Percentiles rank a stretch among this genome's conserved stretches.
These are phyloP conservation scores for Psilocybe sp. DNA, from an alignment of 768 basidiomycete genomes.

Conservation along the genomic window DNA sequence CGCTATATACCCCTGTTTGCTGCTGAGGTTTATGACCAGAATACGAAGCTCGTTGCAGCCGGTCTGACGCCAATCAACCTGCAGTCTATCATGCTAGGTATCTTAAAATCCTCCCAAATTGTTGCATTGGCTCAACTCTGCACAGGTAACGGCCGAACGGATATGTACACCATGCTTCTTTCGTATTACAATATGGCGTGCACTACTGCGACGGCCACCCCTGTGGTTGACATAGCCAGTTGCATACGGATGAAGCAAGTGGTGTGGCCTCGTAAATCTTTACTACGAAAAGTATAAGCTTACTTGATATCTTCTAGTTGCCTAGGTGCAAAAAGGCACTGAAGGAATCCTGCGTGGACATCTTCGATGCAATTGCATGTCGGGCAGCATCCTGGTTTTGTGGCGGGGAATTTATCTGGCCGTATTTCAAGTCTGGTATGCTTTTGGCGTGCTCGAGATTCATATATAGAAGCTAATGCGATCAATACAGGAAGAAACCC, in stretches of 20 bases:
- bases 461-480: background rate
- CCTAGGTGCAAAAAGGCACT: slow-evolving; percentile 64
- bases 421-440: slow-evolving; percentile 5
- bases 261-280: slow-evolving; percentile 30
- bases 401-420: slow-evolving; percentile 27
- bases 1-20: slow-evolving; percentile 76
- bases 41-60: slow-evolving; percentile 45
- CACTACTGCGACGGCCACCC: slow-evolving; percentile 44
- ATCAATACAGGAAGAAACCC: slow-evolving; percentile 41
- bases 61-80: slow-evolving; percentile 64
- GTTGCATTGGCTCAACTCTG: background rate
- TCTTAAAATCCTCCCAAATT: slow-evolving; percentile 10
- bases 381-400: slow-evolving; percentile 63
- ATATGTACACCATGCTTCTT: slow-evolving; percentile 41
- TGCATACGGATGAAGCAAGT: slow-evolving; percentile 60
- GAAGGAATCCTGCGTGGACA: slow-evolving; percentile 54
- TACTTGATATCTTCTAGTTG: slow-evolving; percentile 33
- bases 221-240: slow-evolving; percentile 44
- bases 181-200: slow-evolving; percentile 53
- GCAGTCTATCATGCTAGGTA: slow-evolving; percentile 68
- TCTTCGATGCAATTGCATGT: slow-evolving; percentile 65
- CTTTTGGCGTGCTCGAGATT: background rate
- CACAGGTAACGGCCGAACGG: slow-evolving; percentile 64
- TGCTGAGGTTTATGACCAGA: slow-evolving; percentile 74
- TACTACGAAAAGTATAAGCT: background rate